Evolutionary conservation across 768 basidiomycete genomes (phyloP).

Genomic region (Serendipita vermifera): DNA sequence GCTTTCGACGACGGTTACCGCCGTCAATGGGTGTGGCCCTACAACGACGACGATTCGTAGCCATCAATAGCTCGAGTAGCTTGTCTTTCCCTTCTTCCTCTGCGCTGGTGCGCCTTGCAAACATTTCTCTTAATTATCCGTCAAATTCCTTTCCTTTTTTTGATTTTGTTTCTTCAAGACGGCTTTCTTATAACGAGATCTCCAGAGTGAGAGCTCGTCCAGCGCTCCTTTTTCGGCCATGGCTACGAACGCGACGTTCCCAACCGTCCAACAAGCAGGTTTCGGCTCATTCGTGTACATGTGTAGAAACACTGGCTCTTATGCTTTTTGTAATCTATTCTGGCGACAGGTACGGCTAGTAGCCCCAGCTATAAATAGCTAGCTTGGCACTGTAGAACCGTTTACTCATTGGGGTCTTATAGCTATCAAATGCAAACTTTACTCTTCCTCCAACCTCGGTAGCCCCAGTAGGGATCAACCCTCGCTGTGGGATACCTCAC

Average conservation of each 20-base stretch:
- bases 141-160: conserved; percentile 1
- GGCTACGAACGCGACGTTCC: not conserved
- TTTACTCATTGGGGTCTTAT: conserved; percentile 14
- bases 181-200: not conserved
- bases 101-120: not conserved
- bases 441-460: conserved; percentile 33
- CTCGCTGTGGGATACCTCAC: conserved; percentile 61
- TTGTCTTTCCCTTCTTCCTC: too few species aligned
- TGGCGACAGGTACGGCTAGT: conserved; percentile 55
- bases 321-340: conserved; percentile 92
- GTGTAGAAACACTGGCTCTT: conserved; percentile 58
- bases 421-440: conserved; percentile 19
- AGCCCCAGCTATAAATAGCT: conserved; percentile 14
- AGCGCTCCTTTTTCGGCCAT: not conserved
- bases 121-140: too few species aligned
- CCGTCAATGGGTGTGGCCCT: too few species aligned
- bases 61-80: too few species aligned
- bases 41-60: too few species aligned
- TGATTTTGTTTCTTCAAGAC: not conserved
- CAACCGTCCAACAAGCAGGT: conserved; percentile 12
- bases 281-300: conserved; percentile 65
- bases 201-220: not conserved
- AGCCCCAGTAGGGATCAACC: conserved; percentile 75
- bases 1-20: too few species aligned
- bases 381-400: conserved; percentile 6